Percentiles rank a stretch among this genome's conserved stretches.
phyloP scores from a whole-genome alignment of 495 filamentous ascomycete species.

The Trichoderma parareesei region DNA sequence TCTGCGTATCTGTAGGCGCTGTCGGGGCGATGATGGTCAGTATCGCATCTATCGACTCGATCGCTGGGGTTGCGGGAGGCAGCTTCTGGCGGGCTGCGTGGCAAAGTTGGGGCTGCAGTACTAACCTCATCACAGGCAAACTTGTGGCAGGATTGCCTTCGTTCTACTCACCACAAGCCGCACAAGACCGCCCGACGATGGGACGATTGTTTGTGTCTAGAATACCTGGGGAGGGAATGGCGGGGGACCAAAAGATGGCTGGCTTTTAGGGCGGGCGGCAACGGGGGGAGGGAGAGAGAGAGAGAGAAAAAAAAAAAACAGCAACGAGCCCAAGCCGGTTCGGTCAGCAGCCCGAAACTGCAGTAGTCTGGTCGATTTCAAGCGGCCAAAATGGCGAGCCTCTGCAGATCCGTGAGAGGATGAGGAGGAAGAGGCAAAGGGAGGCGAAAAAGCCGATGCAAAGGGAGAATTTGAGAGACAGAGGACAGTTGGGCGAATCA shows the following conservation, averaged over 20 bases:
- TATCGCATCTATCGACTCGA: too few relatives aligned
- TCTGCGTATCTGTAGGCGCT: neutral
- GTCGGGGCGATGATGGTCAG: too few relatives aligned
- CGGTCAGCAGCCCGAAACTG: neutral
- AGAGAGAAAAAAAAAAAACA: neutral
- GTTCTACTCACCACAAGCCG: neutral
- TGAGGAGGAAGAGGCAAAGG: too few relatives aligned
- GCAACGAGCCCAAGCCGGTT: neutral
- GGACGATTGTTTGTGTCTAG: neutral
- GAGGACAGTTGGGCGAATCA: neutral
- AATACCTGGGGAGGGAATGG: neutral
- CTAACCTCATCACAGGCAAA: slow-evolving; percentile 9
- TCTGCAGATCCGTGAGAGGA: neutral
- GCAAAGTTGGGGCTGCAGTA: neutral
- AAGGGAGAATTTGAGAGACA: neutral
- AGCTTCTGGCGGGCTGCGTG: neutral
- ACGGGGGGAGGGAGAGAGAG: too few relatives aligned
- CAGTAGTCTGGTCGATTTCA: neutral
- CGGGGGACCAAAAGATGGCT: neutral
- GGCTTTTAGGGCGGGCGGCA: neutral
- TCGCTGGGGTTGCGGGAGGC: neutral
- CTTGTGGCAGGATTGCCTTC: neutral
- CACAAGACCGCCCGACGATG: neutral
- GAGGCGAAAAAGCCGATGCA: too few relatives aligned
- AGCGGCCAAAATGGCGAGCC: neutral